Evolutionary conservation across 306 rosid genomes (phyloP).

Genomic region (Bauhinia variegata): DNA sequence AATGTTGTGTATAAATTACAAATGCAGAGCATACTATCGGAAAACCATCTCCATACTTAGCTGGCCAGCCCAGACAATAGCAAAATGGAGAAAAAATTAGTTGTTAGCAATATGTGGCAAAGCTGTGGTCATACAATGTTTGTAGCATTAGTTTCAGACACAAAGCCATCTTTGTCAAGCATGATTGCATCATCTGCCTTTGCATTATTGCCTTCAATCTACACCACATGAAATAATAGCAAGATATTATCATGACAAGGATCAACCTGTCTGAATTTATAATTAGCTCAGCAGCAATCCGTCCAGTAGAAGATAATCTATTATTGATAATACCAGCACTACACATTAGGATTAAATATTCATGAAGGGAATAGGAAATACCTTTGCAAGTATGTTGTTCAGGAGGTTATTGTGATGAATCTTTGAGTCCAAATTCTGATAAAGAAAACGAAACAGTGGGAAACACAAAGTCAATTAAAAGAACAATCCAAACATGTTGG

Average conservation of each 20-base stretch:
- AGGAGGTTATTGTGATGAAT: slow-evolving; percentile 93
- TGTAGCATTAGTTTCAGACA: slow-evolving; percentile 87
- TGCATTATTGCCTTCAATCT: slow-evolving; percentile 92
- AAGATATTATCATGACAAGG: not conserved
- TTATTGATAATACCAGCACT: not conserved
- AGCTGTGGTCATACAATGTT: slow-evolving; percentile 66
- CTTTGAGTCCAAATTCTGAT: slow-evolving; percentile 91
- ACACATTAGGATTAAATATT: slow-evolving; percentile 9
- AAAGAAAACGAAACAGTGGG: slow-evolving; percentile 16
- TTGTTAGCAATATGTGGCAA: slow-evolving; percentile 20
- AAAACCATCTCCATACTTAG: slow-evolving; percentile 12
- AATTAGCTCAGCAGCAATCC: slow-evolving; percentile 8
- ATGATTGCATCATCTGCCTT: slow-evolving; percentile 82
- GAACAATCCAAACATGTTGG: too few species aligned
- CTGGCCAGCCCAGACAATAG: slow-evolving; percentile 1
- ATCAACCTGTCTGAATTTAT: slow-evolving; percentile 13
- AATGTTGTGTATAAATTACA: not conserved
- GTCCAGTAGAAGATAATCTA: slow-evolving; percentile 13
- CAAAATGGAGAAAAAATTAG: slow-evolving; percentile 5
- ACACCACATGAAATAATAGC: slow-evolving; percentile 40
- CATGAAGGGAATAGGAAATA: slow-evolving; percentile 36
- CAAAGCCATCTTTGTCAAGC: slow-evolving; percentile 87
- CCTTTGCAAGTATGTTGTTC: slow-evolving; percentile 90
- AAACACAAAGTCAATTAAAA: slow-evolving; percentile 19
- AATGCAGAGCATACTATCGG: not conserved